Evolutionary conservation across 2,329 filamentous ascomycete species (phyloP).

Genomic region (Pestalotiopsis sp.): DNA sequence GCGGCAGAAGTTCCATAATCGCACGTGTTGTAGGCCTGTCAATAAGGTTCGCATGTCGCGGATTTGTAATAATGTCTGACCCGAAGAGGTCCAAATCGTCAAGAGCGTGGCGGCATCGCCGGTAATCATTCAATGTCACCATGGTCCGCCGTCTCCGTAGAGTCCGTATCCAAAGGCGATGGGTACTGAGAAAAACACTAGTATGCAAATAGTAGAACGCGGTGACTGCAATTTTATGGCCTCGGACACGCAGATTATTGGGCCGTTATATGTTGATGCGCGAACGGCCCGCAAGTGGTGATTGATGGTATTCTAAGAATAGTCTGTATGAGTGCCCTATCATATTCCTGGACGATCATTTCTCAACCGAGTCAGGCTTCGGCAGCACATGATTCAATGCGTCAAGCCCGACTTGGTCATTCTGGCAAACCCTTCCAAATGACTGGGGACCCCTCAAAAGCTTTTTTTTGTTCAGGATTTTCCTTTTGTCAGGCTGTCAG

Average conservation of each 20-base stretch:
- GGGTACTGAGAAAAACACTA: neutral
- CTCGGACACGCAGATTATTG: neutral
- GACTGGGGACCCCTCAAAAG: neutral
- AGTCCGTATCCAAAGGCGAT: neutral
- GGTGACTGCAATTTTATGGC: neutral
- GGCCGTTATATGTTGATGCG: neutral
- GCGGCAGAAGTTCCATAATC: too few species aligned
- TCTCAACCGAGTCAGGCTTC: neutral
- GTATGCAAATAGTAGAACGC: neutral
- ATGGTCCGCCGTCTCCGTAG: neutral
- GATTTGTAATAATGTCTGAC: too few species aligned
- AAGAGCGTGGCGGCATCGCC: too few species aligned
- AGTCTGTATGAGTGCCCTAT: neutral
- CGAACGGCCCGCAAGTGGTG: neutral
- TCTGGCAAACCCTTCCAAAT: neutral
- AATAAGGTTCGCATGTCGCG: too few species aligned
- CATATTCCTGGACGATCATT: neutral
- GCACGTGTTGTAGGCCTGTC: too few species aligned
- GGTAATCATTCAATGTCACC: neutral
- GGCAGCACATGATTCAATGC: neutral
- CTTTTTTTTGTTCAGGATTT: neutral
- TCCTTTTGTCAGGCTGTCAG: neutral
- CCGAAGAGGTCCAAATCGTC: too few species aligned
- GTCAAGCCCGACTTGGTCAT: neutral
- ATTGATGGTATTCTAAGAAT: neutral